phyloP scores from a whole-genome alignment of 176 grass and related monocot genomes.

The Bonia amplexicaulis region DNA sequence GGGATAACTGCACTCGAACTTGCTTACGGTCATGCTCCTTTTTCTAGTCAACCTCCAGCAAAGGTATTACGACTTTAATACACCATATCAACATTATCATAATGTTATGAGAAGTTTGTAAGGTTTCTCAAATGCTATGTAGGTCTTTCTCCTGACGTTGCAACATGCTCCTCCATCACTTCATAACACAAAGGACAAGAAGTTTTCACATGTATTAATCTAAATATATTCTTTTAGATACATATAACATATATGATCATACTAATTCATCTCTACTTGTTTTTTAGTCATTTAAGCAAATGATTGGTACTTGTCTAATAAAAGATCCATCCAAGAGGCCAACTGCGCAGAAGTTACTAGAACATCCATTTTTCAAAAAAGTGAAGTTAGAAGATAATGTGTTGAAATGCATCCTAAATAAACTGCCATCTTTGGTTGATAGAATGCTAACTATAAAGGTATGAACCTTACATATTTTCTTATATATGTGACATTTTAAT shows the following conservation, averaged over 20 bases:
- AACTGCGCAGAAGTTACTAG: slow-evolving; percentile 63
- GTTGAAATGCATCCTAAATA: slow-evolving; percentile 61
- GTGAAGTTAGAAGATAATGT: slow-evolving; percentile 54
- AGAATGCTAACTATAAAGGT: slow-evolving; percentile 67
- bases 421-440: slow-evolving; percentile 66
- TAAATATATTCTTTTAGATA: neutral
- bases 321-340: slow-evolving; percentile 88
- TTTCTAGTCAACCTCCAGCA: slow-evolving; percentile 79
- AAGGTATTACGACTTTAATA: slow-evolving; percentile 45
- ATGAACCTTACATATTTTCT: neutral
- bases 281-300: slow-evolving; percentile 69
- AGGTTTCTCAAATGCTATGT: neutral
- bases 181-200: slow-evolving; percentile 86
- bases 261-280: neutral
- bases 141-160: slow-evolving; percentile 84
- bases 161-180: slow-evolving; percentile 83
- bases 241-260: neutral
- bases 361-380: slow-evolving; percentile 86
- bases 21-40: slow-evolving; percentile 89
- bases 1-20: slow-evolving; percentile 94
- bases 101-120: neutral
- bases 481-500: neutral
- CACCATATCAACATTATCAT: neutral
- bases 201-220: slow-evolving; percentile 65
- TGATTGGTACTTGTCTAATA: slow-evolving; percentile 83